Percentiles rank a stretch among this genome's conserved stretches.
phyloP scores from a whole-genome alignment of 2,329 filamentous ascomycete species.

The Aureobasidium leucospermi region DNA sequence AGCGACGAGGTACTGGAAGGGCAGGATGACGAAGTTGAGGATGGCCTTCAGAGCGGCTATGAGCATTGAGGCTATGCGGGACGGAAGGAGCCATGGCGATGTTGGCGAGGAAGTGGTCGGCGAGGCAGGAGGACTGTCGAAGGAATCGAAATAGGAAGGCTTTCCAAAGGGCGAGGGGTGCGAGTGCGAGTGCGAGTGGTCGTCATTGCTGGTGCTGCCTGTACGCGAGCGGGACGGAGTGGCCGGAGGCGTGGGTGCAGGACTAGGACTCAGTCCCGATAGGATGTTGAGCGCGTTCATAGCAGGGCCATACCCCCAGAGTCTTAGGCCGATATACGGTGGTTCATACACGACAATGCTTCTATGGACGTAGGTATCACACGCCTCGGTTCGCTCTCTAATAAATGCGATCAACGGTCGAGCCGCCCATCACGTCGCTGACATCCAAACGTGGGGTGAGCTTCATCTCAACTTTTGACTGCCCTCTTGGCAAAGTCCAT shows the following conservation, averaged over 20 bases:
- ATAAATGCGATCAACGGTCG: neutral
- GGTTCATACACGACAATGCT: too few relatives aligned
- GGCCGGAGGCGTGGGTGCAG: conserved; percentile 28
- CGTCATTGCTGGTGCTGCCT: conserved; percentile 43
- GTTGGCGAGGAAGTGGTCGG: conserved; percentile 23
- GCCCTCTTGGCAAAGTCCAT: neutral
- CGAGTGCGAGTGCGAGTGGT: neutral
- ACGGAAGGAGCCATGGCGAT: conserved; percentile 48
- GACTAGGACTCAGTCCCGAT: conserved; percentile 59
- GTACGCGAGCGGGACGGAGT: conserved; percentile 41
- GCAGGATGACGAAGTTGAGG: conserved; percentile 68
- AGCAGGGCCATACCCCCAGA: conserved; percentile 35
- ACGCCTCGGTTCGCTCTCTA: too few relatives aligned
- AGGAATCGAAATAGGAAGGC: conserved; percentile 53
- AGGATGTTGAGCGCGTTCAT: conserved; percentile 97
- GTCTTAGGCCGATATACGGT: too few relatives aligned
- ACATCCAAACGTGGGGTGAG: conserved; percentile 7
- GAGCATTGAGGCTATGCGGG: conserved; percentile 63
- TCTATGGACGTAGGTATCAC: too few relatives aligned
- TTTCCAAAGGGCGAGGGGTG: conserved; percentile 29
- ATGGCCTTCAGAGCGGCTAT: conserved; percentile 72
- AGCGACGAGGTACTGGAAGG: conserved; percentile 73
- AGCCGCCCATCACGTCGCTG: neutral
- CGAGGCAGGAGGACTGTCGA: conserved; percentile 24
- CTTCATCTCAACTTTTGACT: neutral